Conservation (phyloP, 352 stramenopile species). For the Phytophthora podocarpi region DNA sequence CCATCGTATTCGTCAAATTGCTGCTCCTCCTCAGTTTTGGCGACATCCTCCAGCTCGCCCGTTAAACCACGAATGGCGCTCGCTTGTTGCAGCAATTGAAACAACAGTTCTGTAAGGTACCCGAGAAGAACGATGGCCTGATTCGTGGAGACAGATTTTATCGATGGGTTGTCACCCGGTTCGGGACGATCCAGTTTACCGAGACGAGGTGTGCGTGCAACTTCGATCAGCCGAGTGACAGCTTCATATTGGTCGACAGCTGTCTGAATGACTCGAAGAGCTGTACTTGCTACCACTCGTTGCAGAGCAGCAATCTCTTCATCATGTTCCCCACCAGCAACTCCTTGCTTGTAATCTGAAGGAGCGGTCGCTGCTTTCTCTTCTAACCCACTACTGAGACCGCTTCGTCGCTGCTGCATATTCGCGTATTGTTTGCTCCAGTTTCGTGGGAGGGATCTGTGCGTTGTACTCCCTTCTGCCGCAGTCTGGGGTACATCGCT, state of each 20-base stretch:
- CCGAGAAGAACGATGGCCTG: constrained; percentile 61
- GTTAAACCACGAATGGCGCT: constrained; percentile 53
- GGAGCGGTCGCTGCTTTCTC: constrained; percentile 10
- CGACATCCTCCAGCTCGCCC: constrained; percentile 1
- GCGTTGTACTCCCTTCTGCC: constrained; percentile 4
- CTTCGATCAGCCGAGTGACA: constrained; percentile 53
- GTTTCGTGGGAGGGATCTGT: constrained; percentile 57
- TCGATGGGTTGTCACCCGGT: not conserved
- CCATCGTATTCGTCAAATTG: constrained; percentile 22
- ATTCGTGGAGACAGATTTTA: constrained; percentile 24
- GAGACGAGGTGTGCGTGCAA: constrained; percentile 35
- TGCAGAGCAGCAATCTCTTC: constrained; percentile 43
- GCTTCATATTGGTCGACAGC: constrained; percentile 62
- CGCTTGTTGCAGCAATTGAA: constrained; percentile 56
- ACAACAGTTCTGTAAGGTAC: constrained; percentile 57
- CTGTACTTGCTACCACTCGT: constrained; percentile 44
- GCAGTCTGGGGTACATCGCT: constrained; percentile 17
- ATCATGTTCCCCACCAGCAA: not conserved
- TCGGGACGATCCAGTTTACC: not conserved
- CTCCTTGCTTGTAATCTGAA: not conserved
- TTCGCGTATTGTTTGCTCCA: constrained; percentile 65
- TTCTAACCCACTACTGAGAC: constrained; percentile 25
- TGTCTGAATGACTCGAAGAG: constrained; percentile 45
- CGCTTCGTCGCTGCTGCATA: constrained; percentile 34
- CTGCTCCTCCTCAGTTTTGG: constrained; percentile 18